Evolutionary conservation across 495 filamentous ascomycete genomes (phyloP).

Genomic region (Aspergillus ellipticus): DNA sequence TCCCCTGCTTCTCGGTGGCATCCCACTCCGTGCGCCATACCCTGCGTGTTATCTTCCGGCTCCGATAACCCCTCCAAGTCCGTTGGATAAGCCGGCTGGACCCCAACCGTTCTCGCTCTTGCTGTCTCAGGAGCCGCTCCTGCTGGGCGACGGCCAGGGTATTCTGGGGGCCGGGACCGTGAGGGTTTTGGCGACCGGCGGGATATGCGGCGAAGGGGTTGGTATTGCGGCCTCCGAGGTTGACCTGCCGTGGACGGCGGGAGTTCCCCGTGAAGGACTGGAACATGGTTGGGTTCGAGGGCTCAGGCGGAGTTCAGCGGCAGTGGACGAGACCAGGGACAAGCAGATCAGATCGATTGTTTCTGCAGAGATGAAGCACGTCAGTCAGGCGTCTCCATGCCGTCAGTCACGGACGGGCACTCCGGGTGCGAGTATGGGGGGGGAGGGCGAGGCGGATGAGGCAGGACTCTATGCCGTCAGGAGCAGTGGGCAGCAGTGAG

Average conservation of each 20-base stretch:
- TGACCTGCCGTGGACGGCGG: constrained; percentile 82
- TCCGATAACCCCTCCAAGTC: constrained; percentile 76
- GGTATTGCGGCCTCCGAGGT: constrained; percentile 79
- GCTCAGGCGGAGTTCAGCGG: constrained; percentile 9
- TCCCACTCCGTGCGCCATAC: constrained; percentile 70
- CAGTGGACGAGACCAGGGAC: background rate
- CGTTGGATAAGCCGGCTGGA: constrained; percentile 74
- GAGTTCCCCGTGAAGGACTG: constrained; percentile 84
- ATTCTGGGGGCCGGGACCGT: constrained; percentile 60
- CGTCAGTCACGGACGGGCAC: constrained; percentile 15
- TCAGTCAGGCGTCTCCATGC: constrained; percentile 25
- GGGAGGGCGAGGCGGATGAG: background rate
- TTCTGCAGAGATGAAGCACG: constrained; percentile 16
- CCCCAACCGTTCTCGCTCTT: constrained; percentile 72
- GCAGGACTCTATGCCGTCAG: background rate
- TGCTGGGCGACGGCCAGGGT: constrained; percentile 82
- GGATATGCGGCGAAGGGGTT: constrained; percentile 67
- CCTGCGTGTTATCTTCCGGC: constrained; percentile 53
- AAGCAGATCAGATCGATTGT: background rate
- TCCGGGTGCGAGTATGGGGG: background rate
- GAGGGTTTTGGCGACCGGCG: constrained; percentile 33
- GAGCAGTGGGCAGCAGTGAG: too few relatives aligned
- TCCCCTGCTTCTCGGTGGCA: constrained; percentile 29
- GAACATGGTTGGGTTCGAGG: constrained; percentile 60
- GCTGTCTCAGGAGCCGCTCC: constrained; percentile 74